Evolutionary conservation across 495 filamentous ascomycete species (phyloP).

Genomic region (Penicillium soppii): DNA sequence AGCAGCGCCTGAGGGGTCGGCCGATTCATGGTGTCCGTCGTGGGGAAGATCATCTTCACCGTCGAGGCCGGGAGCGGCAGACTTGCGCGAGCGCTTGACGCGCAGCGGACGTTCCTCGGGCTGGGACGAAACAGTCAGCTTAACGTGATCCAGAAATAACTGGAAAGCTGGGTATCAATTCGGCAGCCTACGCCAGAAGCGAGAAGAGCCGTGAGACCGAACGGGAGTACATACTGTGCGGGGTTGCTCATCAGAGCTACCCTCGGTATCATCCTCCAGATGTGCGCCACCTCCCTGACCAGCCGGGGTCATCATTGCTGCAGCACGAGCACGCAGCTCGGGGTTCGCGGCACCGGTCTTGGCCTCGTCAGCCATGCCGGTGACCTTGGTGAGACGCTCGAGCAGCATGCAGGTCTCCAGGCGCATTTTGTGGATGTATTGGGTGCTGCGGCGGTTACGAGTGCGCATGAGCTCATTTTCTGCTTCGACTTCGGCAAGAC

Average conservation of each 20-base stretch:
- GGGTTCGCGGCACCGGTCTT: constrained; percentile 33
- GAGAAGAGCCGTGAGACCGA: too few relatives aligned
- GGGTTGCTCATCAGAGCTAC: constrained; percentile 49
- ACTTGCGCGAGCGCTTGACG: constrained; percentile 73
- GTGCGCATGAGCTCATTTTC: constrained; percentile 78
- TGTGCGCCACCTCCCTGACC: constrained; percentile 23
- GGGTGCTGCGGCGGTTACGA: constrained; percentile 75
- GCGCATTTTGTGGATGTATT: constrained; percentile 86
- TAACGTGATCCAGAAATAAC: neutral
- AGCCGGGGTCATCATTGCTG: constrained; percentile 33
- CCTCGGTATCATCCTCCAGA: constrained; percentile 48
- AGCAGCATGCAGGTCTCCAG: constrained; percentile 88
- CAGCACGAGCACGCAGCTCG: constrained; percentile 36
- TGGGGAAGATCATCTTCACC: constrained; percentile 23
- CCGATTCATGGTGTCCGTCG: constrained; percentile 13
- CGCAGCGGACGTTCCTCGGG: constrained; percentile 89
- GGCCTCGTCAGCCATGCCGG: constrained; percentile 63
- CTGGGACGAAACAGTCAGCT: constrained; percentile 40
- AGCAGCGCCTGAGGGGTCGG: constrained; percentile 13
- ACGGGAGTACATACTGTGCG: constrained; percentile 36
- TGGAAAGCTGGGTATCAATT: neutral
- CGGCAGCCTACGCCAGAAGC: too few relatives aligned
- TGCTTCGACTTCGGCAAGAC: constrained; percentile 85
- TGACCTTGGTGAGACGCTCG: constrained; percentile 81
- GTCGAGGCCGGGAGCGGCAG: constrained; percentile 26